A percentile compares a stretch with the other conserved stretches of the same genome.
phyloP scores from a whole-genome alignment of 2,329 filamentous ascomycete genomes.

The Ceratocystis huliohia region DNA sequence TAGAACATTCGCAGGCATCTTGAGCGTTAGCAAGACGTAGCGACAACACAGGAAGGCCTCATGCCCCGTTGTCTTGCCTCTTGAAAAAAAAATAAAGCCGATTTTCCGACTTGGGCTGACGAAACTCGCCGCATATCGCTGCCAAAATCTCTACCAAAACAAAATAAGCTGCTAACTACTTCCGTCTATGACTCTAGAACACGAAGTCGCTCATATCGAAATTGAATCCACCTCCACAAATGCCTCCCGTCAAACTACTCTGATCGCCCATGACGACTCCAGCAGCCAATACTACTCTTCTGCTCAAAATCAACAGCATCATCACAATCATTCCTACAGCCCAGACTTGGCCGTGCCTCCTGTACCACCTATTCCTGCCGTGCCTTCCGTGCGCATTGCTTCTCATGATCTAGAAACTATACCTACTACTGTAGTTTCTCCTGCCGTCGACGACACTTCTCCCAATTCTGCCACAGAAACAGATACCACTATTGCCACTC shows the following conservation, averaged over 20 bases:
- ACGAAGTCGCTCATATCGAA: slow-evolving; percentile 14
- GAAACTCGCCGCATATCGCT: background rate
- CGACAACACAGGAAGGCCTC: too few species aligned
- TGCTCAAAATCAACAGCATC: background rate
- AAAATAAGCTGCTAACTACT: slow-evolving; percentile 9
- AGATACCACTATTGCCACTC: background rate
- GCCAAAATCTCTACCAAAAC: background rate
- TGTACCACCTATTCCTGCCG: background rate
- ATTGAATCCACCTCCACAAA: slow-evolving; percentile 9
- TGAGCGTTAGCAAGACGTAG: too few species aligned
- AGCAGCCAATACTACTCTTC: background rate
- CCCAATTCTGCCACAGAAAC: background rate
- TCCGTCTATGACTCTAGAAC: slow-evolving; percentile 7
- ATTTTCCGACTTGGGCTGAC: slow-evolving; percentile 2
- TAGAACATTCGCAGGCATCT: background rate
- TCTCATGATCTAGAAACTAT: slow-evolving; percentile 12
- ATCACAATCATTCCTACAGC: background rate
- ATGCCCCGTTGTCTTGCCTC: background rate
- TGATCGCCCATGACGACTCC: slow-evolving; percentile 10
- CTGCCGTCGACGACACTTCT: background rate
- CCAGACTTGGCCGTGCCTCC: background rate
- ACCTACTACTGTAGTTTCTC: slow-evolving; percentile 5
- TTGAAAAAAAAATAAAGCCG: background rate
- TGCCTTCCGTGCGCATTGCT: slow-evolving; percentile 17
- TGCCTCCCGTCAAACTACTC: slow-evolving; percentile 17